These are phyloP conservation scores for Plasmopara muralis DNA, from an alignment of 352 stramenopile species.

Conservation along the genomic window DNA sequence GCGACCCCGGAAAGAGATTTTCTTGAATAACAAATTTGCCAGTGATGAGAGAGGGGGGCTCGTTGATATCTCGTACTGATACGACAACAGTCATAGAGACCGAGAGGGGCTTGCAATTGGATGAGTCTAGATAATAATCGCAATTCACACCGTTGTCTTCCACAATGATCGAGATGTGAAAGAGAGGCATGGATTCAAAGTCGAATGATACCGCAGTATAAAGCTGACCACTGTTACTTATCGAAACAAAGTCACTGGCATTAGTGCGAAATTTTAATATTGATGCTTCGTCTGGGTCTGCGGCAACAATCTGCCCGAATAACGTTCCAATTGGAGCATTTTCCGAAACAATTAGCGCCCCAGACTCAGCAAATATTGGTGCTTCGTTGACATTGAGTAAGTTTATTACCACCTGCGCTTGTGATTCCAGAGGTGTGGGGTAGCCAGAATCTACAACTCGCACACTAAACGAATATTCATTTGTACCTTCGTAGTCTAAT, in stretches of 20 bases:
- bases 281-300: slow-evolving; percentile 32
- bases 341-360: slow-evolving; percentile 29
- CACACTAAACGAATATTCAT: slow-evolving; percentile 35
- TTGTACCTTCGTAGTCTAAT: slow-evolving; percentile 43
- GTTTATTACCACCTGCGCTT: slow-evolving; percentile 24
- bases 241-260: slow-evolving; percentile 19
- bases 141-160: slow-evolving; percentile 34
- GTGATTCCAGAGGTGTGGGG: slow-evolving; percentile 23
- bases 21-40: slow-evolving; percentile 27
- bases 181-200: slow-evolving; percentile 24
- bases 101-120: slow-evolving; percentile 9
- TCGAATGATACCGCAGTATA: slow-evolving; percentile 27
- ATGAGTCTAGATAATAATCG: slow-evolving; percentile 7
- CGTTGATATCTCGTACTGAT: slow-evolving; percentile 39
- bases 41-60: slow-evolving; percentile 27
- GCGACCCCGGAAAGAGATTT: slow-evolving; percentile 34
- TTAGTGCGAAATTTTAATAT: slow-evolving; percentile 31
- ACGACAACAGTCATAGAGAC: slow-evolving; percentile 6
- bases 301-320: slow-evolving; percentile 33
- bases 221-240: slow-evolving; percentile 16
- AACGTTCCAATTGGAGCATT: slow-evolving; percentile 23
- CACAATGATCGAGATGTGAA: slow-evolving; percentile 30
- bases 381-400: slow-evolving; percentile 50
- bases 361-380: slow-evolving; percentile 26
- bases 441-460: slow-evolving; percentile 39